Base-by-base conservation (phyloP, 495 filamentous ascomycete genomes). In the Clohesyomyces aquaticus region DNA sequence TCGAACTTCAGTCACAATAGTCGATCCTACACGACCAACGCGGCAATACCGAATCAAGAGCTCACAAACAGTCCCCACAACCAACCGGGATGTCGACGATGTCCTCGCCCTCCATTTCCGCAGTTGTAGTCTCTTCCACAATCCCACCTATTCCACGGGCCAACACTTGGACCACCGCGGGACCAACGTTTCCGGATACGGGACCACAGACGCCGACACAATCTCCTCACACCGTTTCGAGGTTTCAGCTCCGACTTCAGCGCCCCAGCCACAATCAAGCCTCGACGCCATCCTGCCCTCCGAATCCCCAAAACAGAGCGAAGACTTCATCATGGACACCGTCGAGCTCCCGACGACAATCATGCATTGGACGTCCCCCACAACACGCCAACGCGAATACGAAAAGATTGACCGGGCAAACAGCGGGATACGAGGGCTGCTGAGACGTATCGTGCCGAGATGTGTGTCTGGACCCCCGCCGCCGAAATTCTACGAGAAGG, bases 81-180 rank as follows among this genome's bases (percentile, higher is more conserved):
- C 29, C 10, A 55, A 47, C 41, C 58, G 63, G 19, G 67, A 67
- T 55, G 29, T 70, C 26, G 67, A 70, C 59, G 67, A 70, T 42
- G 67, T 67, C 19, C 55, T 70, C 0, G 67, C 67, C 14, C 55
- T 70, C 18, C 67, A 70, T 47, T 63, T 66, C 55, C 57, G 67
- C 41, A 55, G 45, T 28, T 70, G 67, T 47, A 69, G 57, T 43
- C 67, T 69, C 67, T 69, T 69, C 43, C 55, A 55, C 26, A 64
- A 53, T 35, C 26, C 52, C 14, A 32, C 67, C 19, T 43, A 57
- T 46, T 29, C 38, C 18, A 21, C 55, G 11, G 47, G 43, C 32
- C 32, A 38, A n/a, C 27, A 21, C 29, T 22, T n/a, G n/a, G n/a
- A n/a, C n/a, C n/a, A 23, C 16, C 42, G 25, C 49, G 27, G 25